Conservation (phyloP, 345 rosid species). For the Sisymbrium altissimum region DNA sequence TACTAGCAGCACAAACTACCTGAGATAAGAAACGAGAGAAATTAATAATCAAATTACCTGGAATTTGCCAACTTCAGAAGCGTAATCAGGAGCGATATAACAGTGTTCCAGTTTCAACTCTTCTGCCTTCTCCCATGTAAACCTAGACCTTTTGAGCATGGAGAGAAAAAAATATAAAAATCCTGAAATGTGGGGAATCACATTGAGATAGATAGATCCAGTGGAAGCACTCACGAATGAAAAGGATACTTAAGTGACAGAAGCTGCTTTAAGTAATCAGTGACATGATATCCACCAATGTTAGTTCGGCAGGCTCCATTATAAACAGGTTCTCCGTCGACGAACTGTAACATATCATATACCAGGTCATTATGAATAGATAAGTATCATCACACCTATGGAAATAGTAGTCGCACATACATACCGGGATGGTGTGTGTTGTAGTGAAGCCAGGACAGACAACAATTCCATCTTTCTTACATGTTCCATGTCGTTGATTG, state of each 20-base stretch:
- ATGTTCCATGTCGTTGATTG: slow-evolving; percentile 75
- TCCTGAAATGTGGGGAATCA: slow-evolving; percentile 1
- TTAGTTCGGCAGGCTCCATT: slow-evolving; percentile 82
- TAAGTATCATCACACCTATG: slow-evolving; percentile 1
- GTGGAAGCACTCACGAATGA: slow-evolving; percentile 57
- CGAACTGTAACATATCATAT: slow-evolving; percentile 49
- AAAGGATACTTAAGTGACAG: slow-evolving; percentile 92
- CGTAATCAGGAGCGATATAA: slow-evolving; percentile 72
- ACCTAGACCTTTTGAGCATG: slow-evolving; percentile 50
- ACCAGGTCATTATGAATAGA: background rate
- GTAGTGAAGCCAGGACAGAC: slow-evolving; percentile 84
- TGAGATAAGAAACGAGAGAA: slow-evolving; percentile 1
- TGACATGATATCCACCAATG: slow-evolving; percentile 87
- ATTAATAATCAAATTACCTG: slow-evolving; percentile 60
- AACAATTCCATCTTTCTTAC: slow-evolving; percentile 82
- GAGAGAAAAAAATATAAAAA: slow-evolving; percentile 8
- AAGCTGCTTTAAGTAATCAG: slow-evolving; percentile 88
- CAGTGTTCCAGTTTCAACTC: slow-evolving; percentile 96
- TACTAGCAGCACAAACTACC: background rate
- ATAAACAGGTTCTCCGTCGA: slow-evolving; percentile 78
- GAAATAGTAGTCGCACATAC: slow-evolving; percentile 12
- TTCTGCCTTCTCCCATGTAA: slow-evolving; percentile 96
- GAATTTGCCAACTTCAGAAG: slow-evolving; percentile 66
- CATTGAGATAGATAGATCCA: slow-evolving; percentile 8
- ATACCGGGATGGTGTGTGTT: slow-evolving; percentile 83